Conservation (phyloP, 1,139 yeast species). For the Hansenula anomala region DNA sequence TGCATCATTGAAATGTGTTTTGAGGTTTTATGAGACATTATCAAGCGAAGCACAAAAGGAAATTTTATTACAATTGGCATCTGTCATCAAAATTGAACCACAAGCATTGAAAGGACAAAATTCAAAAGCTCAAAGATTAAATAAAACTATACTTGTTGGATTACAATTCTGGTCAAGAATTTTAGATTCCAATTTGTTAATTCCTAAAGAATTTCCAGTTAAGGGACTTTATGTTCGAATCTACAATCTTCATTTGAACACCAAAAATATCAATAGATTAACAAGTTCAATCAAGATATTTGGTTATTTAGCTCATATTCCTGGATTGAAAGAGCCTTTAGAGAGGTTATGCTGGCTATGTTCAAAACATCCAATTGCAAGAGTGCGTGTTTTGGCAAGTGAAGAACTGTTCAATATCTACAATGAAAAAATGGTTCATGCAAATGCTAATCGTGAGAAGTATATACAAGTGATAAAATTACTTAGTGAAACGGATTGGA, state of each 20-base stretch:
- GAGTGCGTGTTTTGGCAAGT: slow-evolving; percentile 29
- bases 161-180: slow-evolving; percentile 27
- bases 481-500: slow-evolving; percentile 12
- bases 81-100: slow-evolving; percentile 15
- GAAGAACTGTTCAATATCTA: slow-evolving; percentile 33
- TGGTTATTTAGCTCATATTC: slow-evolving; percentile 28
- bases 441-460: too few relatives aligned
- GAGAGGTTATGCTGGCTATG: slow-evolving; percentile 30
- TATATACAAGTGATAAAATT: neutral
- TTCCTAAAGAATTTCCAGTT: slow-evolving; percentile 33
- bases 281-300: slow-evolving; percentile 34
- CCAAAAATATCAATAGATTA: slow-evolving; percentile 32
- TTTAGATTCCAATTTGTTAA: slow-evolving; percentile 23
- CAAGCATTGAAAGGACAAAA: slow-evolving; percentile 11
- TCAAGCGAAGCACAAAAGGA: slow-evolving; percentile 2
- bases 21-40: slow-evolving; percentile 28
- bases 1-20: slow-evolving; percentile 38
- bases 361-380: slow-evolving; percentile 27
- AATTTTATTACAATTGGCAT: slow-evolving; percentile 13
- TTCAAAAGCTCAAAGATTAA: slow-evolving; percentile 13
- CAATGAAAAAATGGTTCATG: too few relatives aligned
- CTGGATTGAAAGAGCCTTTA: slow-evolving; percentile 18
- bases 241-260: slow-evolving; percentile 53
- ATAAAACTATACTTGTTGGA: slow-evolving; percentile 22
- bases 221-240: slow-evolving; percentile 43